Evolutionary conservation across 352 stramenopile species (phyloP).

Genomic region (Pythium folliculosum): DNA sequence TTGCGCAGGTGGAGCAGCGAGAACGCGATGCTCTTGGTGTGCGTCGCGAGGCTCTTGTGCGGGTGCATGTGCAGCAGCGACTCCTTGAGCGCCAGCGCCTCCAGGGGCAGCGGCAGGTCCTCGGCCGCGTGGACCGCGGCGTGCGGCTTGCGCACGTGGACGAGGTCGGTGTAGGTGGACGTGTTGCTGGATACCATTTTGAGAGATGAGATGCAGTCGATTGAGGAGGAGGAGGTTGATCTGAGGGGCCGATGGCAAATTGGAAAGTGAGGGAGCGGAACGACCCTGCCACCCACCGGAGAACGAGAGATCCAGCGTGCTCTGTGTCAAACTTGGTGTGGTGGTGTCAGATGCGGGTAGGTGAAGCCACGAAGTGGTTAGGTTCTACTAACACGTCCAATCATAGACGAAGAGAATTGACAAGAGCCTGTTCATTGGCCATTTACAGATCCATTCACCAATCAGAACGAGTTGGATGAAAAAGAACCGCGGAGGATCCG

Average conservation of each 20-base stretch:
- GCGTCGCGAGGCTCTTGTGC: slow-evolving; percentile 37
- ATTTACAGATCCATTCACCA: neutral
- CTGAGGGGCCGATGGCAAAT: slow-evolving; percentile 7
- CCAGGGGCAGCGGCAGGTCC: slow-evolving; percentile 26
- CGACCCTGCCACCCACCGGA: neutral
- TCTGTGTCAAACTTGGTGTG: neutral
- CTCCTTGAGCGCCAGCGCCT: slow-evolving; percentile 49
- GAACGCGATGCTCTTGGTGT: slow-evolving; percentile 42
- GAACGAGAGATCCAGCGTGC: neutral
- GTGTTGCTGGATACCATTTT: slow-evolving; percentile 21
- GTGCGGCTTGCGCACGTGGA: slow-evolving; percentile 14
- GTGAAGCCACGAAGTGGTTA: neutral
- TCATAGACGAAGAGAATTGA: neutral
- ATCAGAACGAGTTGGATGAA: neutral
- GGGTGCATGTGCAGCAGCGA: slow-evolving; percentile 34
- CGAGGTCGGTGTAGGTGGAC: slow-evolving; percentile 18
- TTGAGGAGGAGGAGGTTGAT: neutral
- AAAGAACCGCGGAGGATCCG: slow-evolving; percentile 6
- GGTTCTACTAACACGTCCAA: slow-evolving; percentile 5
- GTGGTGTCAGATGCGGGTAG: slow-evolving; percentile 3
- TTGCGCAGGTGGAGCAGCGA: slow-evolving; percentile 50
- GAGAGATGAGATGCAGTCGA: neutral
- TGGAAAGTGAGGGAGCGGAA: slow-evolving; percentile 6
- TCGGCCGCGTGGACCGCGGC: neutral
- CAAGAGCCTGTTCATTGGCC: neutral